Evolutionary conservation across 805 yeast genomes (phyloP), one percentile per base, ranked within the genome.

Genomic region (Metschnikowia santaceciliae): DNA sequence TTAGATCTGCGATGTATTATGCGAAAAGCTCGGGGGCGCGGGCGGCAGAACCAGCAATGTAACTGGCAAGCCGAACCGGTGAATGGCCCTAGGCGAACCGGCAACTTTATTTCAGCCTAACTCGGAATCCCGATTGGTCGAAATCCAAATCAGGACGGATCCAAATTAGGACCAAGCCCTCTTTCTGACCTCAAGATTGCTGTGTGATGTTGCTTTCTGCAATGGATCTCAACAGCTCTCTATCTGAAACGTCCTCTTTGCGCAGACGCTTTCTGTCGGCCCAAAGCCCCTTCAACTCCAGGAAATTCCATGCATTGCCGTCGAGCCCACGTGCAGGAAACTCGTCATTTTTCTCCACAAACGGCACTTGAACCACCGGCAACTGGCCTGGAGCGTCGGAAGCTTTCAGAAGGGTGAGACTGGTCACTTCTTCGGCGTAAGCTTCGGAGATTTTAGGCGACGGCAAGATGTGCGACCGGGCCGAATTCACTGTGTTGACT

Each of bases 201-300:
- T 35, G 47, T 10, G 47, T 44, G 13, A 23, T 36, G 34, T 8
- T 44, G 34, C 40, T 35, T 44, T 17, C 47, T 7, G 47, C 41
- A 13, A 35, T 17, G 17, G 47, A 44, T 26, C 19, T 34, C 11
- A 35, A 8, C 47, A 44, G 47, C 47, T 44, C 47, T 13, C 26
- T 44, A n/a, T 44, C 40, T 3, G 47, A 36, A 19, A 23, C 23
- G 17, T 44, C 47, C 8, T 34, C 40, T 44, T 36, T 35, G 33
- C 40, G 41, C 26, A 30, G 39, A 32, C 48, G 48, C 22, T 26
- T 45, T 26, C 51, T 38, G 26, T 50, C 55, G 19, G 37, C 50
- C 55, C 55, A 53, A 2, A 49, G 42, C 6, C 47, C 35, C 35
- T 50, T 53, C 22, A 49, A 33, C 22, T 53, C 55, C 49, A 33